Evolutionary conservation across 495 filamentous ascomycete species (phyloP), one percentile per base, ranked within the genome.

Genomic region (Pyrenopolyporus hunteri): DNA sequence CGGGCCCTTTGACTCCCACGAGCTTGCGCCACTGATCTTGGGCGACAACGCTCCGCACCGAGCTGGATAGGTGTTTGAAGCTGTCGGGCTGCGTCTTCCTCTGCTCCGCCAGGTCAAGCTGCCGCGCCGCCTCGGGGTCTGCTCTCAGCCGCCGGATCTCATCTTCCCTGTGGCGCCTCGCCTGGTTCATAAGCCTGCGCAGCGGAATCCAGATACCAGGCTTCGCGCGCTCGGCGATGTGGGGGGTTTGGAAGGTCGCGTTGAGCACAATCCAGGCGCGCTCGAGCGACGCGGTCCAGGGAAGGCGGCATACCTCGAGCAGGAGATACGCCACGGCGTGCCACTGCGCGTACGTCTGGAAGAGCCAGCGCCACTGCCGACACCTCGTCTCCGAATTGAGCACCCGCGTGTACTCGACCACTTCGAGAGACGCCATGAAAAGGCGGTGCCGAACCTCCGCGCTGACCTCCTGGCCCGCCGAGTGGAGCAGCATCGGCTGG

Each of bases 221-320:
- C 60, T 80, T 83, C 19, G 80, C 77, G 14, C 86, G 76, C 20
- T 80, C 82, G 22, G 79, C 72, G 0, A 76, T 72, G 17, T 76
- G 75, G 6, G 80, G 79, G 71, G 82, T 83, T 32, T 78, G 72
- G 64, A 87, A 90, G 1, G 86, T 74, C 0, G 73, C 70, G 46
- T 86, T 85, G 6, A 97, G 77, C 0, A 89, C 89, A 9, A 74
- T 72, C 93, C 93, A 98, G 1, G 89, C 92, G 2, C 93, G 83
- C 49, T 96, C 89, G 1, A 90, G 89, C 9, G 88, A 78, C 19
- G 73, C 67, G 7, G 77, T 63, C 86, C 85, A 82, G 14, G 87
- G 85, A 17, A 90, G 85, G 19, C 88, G 83, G 65, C 88, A 88
- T 3, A 95, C 79, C 64, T 97, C 93, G 0, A 90, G 82, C 6